Percentiles rank a stretch among this genome's conserved stretches.
Evolutionary conservation across 2,329 filamentous ascomycete genomes (phyloP).

Genomic region (Sarocladium brachiariae): DNA sequence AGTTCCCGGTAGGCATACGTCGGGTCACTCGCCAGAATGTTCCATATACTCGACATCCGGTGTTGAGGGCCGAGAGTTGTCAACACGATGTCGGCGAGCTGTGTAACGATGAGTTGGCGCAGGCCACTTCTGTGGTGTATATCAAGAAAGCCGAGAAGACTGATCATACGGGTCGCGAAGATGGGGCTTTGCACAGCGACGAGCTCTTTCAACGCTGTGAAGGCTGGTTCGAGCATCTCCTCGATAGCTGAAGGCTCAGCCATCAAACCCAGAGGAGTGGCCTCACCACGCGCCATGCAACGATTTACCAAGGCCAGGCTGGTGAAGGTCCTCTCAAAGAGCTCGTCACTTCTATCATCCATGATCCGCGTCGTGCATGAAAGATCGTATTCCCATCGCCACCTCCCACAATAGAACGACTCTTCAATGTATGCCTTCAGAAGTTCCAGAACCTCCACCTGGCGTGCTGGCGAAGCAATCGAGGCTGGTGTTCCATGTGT

Average conservation of each 20-base stretch:
- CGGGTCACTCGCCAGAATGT: constrained; percentile 21
- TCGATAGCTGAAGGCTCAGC: constrained; percentile 25
- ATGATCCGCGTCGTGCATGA: constrained; percentile 19
- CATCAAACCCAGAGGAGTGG: constrained; percentile 23
- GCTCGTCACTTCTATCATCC: constrained; percentile 24
- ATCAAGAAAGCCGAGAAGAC: constrained; percentile 29
- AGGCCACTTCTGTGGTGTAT: constrained; percentile 26
- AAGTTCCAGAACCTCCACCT: constrained; percentile 21
- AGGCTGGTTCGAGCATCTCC: constrained; percentile 25
- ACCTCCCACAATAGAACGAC: constrained; percentile 21
- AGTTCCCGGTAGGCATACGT: constrained; percentile 27
- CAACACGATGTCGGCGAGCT: constrained; percentile 22
- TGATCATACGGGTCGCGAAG: constrained; percentile 26
- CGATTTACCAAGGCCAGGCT: constrained; percentile 27
- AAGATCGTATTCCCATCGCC: constrained; percentile 24
- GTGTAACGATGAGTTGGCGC: constrained; percentile 24
- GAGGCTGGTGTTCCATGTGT: not conserved
- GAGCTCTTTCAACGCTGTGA: constrained; percentile 28
- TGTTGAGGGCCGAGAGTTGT: constrained; percentile 23
- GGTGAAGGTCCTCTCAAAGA: constrained; percentile 28
- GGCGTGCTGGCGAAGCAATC: constrained; percentile 7
- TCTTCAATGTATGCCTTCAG: constrained; percentile 24
- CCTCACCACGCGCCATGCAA: constrained; percentile 25
- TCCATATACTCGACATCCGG: constrained; percentile 25
- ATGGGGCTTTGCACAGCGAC: constrained; percentile 25